Base-by-base conservation (phyloP, 2,329 filamentous ascomycete genomes). In the Colletotrichum acutatum region DNA sequence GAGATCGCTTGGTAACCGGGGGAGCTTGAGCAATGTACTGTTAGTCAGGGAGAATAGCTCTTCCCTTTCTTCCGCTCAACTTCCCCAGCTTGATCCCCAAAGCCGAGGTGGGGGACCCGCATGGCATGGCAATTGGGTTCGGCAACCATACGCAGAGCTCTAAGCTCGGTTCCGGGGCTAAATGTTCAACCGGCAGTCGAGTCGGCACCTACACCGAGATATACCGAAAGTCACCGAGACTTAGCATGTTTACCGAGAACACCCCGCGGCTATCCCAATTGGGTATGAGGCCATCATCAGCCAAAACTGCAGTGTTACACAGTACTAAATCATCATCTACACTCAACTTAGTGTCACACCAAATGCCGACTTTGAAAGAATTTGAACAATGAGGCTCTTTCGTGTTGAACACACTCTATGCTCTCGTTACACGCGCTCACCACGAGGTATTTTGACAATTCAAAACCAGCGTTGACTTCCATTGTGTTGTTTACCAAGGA, bases 81-180 rank as follows among this genome's bases (percentile, higher is more conserved):
- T 61, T 70, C 71, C 66, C 71, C 66, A 53, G 60, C 66, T 61
- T 70, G 54, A 72, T 65, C 70, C 70, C 60, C 56, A 61, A 61
- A 60, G 46, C 66, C 46, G 60, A 72, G 16, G 71, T 72, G 71
- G 71, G 71, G 60, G 14, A 8, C 71, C 66, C 70, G 60, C 66
- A 56, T 34, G 9, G 22, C 60, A 71, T 70, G 71, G 71, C 71
- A 73, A 73, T 73, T 73, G 71, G 66, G 60, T 71, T 73, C 71
- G 71, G 71, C 71, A 73, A 73, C 56, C 52, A 46, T 22, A n/a
- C 52, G 5, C 19, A 49, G 62, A 56, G 49, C 62, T 57, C 42
- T 56, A 2, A 37, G 34, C 5, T 56, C 56, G 34, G 56, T 70
- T 16, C 71, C 28, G 71, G 71, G 71, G 66, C 28, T 71, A 66